Percentiles rank a stretch among this genome's conserved stretches.
phyloP scores from a whole-genome alignment of 2,329 filamentous ascomycete genomes.

The Ploettnerulaceae sp. region DNA sequence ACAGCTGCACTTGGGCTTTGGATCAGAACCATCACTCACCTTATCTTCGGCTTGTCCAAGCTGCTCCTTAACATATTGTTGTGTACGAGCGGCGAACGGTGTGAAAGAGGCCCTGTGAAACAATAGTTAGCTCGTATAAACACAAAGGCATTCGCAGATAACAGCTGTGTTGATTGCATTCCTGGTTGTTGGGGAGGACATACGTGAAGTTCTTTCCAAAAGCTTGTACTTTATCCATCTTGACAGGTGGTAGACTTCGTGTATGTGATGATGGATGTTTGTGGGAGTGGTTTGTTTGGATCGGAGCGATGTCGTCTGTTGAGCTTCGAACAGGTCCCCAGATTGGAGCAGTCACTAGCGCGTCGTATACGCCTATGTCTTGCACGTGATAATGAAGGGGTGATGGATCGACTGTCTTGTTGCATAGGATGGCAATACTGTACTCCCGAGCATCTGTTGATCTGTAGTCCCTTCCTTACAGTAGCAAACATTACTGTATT shows the following conservation, averaged over 20 bases:
- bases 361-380: too few relatives aligned
- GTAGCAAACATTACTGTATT: too few relatives aligned
- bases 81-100: constrained; percentile 87
- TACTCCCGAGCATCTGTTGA: too few relatives aligned
- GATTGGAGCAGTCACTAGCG: too few relatives aligned
- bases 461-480: too few relatives aligned
- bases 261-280: constrained; percentile 14
- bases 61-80: constrained; percentile 98
- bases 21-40: constrained; percentile 42
- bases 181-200: constrained; percentile 28
- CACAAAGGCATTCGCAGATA: constrained; percentile 23
- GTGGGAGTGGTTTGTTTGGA: constrained; percentile 14
- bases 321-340: too few relatives aligned
- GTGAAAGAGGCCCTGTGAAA: constrained; percentile 74
- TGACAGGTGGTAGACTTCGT: constrained; percentile 13
- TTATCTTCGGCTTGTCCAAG: constrained; percentile 93
- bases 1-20: constrained; percentile 9
- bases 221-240: constrained; percentile 65
- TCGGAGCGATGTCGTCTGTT: constrained; percentile 9
- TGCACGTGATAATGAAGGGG: too few relatives aligned
- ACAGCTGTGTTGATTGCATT: constrained; percentile 16
- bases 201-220: constrained; percentile 69
- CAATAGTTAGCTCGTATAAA: constrained; percentile 39
- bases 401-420: too few relatives aligned
- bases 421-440: too few relatives aligned